A percentile compares a stretch with the other conserved stretches of the same genome.
Evolutionary conservation across 1,284 basidiomycete genomes (phyloP).

Genomic region (Lignosus rhinocerotis): DNA sequence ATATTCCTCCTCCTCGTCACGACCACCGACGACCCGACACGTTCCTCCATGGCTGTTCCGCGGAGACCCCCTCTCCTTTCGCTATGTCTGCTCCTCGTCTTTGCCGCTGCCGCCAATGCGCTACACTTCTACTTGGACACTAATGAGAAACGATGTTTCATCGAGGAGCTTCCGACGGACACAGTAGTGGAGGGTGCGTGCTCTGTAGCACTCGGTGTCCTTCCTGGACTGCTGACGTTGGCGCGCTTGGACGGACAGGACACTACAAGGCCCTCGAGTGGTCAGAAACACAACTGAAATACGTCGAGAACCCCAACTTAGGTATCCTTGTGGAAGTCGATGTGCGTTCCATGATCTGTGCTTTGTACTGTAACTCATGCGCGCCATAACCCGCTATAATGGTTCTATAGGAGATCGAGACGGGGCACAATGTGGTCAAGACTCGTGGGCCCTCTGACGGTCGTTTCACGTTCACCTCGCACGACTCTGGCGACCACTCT

Average conservation of each 20-base stretch:
- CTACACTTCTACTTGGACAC: constrained; percentile 93
- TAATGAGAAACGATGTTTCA: constrained; percentile 92
- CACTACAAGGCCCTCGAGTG: constrained; percentile 93
- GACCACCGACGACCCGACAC: constrained; percentile 27
- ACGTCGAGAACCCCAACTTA: constrained; percentile 74
- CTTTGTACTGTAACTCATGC: not conserved
- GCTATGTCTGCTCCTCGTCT: constrained; percentile 42
- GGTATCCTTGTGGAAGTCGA: constrained; percentile 91
- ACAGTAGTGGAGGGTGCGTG: constrained; percentile 91
- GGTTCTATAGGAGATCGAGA: constrained; percentile 71
- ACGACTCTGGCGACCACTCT: constrained; percentile 94
- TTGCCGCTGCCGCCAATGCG: constrained; percentile 50
- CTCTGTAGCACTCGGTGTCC: constrained; percentile 4
- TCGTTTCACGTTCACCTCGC: constrained; percentile 95
- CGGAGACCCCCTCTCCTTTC: constrained; percentile 35
- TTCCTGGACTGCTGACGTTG: not conserved
- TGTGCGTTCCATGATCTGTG: constrained; percentile 46
- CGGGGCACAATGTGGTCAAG: constrained; percentile 76
- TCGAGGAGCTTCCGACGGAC: constrained; percentile 96
- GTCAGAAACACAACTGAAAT: constrained; percentile 73
- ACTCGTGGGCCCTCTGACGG: constrained; percentile 89
- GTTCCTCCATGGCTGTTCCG: constrained; percentile 27
- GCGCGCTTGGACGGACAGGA: constrained; percentile 47
- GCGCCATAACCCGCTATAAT: not conserved
- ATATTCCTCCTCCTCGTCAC: constrained; percentile 24